Evolutionary conservation across 768 basidiomycete species (phyloP).

Genomic region (Asterophora parasitica): DNA sequence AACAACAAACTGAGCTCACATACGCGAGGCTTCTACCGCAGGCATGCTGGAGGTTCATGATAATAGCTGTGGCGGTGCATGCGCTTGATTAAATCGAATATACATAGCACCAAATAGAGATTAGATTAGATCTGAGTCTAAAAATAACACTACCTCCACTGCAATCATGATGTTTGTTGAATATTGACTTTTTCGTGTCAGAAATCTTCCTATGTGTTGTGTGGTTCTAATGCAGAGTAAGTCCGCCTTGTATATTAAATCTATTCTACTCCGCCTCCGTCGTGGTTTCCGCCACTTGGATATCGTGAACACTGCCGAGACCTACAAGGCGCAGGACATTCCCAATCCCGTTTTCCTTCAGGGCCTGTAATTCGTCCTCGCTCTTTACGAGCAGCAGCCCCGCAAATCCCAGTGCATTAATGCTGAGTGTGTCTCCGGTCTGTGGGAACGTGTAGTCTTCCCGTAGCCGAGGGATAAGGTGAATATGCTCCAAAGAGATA

Average conservation of each 20-base stretch:
- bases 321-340: slow-evolving; percentile 64
- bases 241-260: no score
- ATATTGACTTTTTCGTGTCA: no score
- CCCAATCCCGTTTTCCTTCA: slow-evolving; percentile 58
- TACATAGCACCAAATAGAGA: slow-evolving; percentile 10
- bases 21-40: slow-evolving; percentile 2
- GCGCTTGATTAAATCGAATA: no score
- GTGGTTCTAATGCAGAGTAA: no score
- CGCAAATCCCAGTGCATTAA: slow-evolving; percentile 88
- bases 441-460: slow-evolving; percentile 53
- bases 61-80: no score
- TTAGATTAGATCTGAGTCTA: slow-evolving; percentile 7
- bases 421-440: slow-evolving; percentile 55
- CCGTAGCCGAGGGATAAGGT: slow-evolving; percentile 73
- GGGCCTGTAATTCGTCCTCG: slow-evolving; percentile 63
- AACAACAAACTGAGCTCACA: background rate
- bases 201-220: no score
- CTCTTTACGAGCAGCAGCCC: slow-evolving; percentile 88
- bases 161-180: no score
- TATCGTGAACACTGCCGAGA: slow-evolving; percentile 61
- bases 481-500: slow-evolving; percentile 77
- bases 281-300: slow-evolving; percentile 48
- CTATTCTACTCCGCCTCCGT: slow-evolving; percentile 13
- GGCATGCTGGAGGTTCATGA: slow-evolving; percentile 4
- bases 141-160: no score